A percentile compares a stretch with the other conserved stretches of the same genome.
phyloP scores from a whole-genome alignment of 2,329 filamentous ascomycete species.

The Fusarium coicis region DNA sequence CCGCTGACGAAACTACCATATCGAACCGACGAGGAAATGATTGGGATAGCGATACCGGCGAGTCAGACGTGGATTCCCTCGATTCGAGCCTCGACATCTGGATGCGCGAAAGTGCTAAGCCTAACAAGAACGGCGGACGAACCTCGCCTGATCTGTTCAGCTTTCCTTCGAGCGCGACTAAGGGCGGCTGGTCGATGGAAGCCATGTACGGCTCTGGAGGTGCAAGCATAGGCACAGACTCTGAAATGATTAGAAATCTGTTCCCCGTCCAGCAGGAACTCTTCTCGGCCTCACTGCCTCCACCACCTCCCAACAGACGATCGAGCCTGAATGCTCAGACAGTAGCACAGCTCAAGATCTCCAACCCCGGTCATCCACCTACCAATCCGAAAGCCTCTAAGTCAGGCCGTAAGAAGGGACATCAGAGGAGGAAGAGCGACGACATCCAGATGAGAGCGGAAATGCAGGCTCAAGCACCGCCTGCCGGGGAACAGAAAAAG shows the following conservation, averaged over 20 bases:
- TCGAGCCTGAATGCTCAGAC: constrained; percentile 65
- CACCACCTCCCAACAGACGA: constrained; percentile 61
- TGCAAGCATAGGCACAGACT: constrained; percentile 39
- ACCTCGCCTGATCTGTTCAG: constrained; percentile 65
- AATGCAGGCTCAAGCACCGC: constrained; percentile 38
- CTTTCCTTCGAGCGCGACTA: constrained; percentile 56
- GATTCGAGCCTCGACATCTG: constrained; percentile 67
- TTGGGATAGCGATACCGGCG: constrained; percentile 58
- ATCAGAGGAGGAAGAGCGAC: constrained; percentile 46
- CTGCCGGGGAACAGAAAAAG: constrained; percentile 48
- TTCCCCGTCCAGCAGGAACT: constrained; percentile 55
- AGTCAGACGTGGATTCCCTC: constrained; percentile 55
- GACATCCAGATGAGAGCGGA: constrained; percentile 43
- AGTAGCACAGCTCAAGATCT: constrained; percentile 41
- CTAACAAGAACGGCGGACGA: constrained; percentile 44
- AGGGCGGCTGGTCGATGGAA: constrained; percentile 58
- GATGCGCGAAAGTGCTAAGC: constrained; percentile 64
- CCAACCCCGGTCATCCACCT: constrained; percentile 34
- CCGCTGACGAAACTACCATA: constrained; percentile 58
- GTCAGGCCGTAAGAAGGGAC: constrained; percentile 29
- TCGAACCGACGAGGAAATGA: constrained; percentile 54
- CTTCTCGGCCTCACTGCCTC: constrained; percentile 53
- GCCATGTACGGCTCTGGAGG: constrained; percentile 57
- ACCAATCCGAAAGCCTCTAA: constrained; percentile 32
- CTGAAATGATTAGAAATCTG: constrained; percentile 59